Evolutionary conservation across 2,329 filamentous ascomycete genomes (phyloP), one percentile per base, ranked within the genome.

Genomic region (Claviceps sp.): DNA sequence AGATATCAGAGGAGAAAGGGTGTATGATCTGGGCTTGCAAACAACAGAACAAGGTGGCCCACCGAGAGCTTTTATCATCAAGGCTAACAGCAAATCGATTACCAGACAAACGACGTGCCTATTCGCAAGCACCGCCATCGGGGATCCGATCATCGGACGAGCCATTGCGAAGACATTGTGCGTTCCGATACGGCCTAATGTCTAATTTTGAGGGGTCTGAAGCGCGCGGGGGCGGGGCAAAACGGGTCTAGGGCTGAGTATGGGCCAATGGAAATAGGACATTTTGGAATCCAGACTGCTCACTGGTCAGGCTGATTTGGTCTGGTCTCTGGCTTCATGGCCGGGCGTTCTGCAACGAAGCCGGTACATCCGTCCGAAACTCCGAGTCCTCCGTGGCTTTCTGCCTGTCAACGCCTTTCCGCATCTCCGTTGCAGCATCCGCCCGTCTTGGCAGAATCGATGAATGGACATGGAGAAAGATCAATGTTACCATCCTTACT

Each of bases 131-230:
- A 40, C 52, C 52, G 52, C 46, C 50, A 54, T 47, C 40, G 52
- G 50, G 44, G 40, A 50, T 60, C 58, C 58, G 58, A 60, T 59
- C 13, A 56, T 60, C 58, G 58, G 58, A 58, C 51, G 24, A 24
- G n/a, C 42, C 19, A n/a, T 40, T 42, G 26, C 44, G 19, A 38
- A 24, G 47, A 30, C 30, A 4, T 4, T 11, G 30, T 30, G 30
- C 30, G 17, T 13, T 52, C 55, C 54, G 57, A 53, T 50, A 34
- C 48, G 52, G 50, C 51, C 54, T 50, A 26, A 30, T 22, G 38
- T 19, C 24, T 40, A 14, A 38, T 34, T 11, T 34, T 11, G 47
- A 19, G n/a, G 47, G 47, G 47, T 39, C 39, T 34, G 7, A 4
- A 24, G 11, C 8, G 22, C 19, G 42, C 42, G 19, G 19, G 11